Evolutionary conservation across 2,329 filamentous ascomycete species (phyloP).

Genomic region (Monosporascus sp.): DNA sequence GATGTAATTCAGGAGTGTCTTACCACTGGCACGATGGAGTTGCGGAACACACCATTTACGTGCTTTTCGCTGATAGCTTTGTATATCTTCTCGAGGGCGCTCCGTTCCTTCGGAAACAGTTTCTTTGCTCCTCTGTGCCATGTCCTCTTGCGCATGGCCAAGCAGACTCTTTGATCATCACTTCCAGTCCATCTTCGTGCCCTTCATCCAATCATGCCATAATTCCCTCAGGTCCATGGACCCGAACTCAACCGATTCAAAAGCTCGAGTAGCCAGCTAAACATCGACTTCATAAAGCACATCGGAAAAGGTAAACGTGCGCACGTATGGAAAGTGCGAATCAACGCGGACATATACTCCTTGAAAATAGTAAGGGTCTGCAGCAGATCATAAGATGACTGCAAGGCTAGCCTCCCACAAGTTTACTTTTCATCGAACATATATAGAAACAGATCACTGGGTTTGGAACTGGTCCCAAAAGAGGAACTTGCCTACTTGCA

Average conservation of each 20-base stretch:
- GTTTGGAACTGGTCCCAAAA: background rate
- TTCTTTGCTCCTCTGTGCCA: background rate
- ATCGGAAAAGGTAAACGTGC: slow-evolving; percentile 1
- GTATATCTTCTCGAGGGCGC: background rate
- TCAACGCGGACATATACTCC: background rate
- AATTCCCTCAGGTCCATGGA: background rate
- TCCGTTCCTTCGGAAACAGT: background rate
- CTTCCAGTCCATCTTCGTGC: background rate
- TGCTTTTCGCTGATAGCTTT: background rate
- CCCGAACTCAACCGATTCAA: slow-evolving; percentile 3
- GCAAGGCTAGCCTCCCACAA: background rate
- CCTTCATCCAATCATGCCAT: background rate
- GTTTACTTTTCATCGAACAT: slow-evolving; percentile 1
- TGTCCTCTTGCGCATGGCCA: too few species aligned
- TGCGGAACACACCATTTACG: background rate
- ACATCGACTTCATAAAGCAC: slow-evolving; percentile 1
- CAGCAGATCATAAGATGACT: background rate
- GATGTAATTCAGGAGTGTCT: background rate
- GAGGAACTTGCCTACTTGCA: slow-evolving; percentile 1
- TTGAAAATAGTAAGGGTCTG: slow-evolving; percentile 5
- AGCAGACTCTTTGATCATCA: background rate
- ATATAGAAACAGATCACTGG: background rate
- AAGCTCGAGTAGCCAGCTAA: background rate
- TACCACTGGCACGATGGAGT: background rate
- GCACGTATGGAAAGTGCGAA: slow-evolving; percentile 7